Base-by-base conservation (phyloP, 2,329 filamentous ascomycete species). In the Trichoderma guizhouense region DNA sequence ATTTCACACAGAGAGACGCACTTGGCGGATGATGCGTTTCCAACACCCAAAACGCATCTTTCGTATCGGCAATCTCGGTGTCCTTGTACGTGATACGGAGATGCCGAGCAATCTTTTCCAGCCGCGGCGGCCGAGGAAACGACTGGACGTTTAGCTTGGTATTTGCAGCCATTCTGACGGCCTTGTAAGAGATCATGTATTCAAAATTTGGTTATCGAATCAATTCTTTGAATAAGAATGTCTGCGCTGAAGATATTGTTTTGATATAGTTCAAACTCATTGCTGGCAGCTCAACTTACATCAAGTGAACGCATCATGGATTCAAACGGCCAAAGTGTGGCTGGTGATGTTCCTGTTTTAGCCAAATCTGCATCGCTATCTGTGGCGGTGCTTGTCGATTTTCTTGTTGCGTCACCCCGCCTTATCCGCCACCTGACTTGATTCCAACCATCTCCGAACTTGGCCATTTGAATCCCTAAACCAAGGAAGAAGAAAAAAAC, bases 11-110 rank as follows among this genome's bases (percentile, higher is more conserved):
- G 30, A 24, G 15, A 21, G 15, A 81, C 82, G 62, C 76, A 88
- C 86, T 90, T 6, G 89, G 89, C 39, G 89, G 87, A 75, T 90
- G 88, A 74, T 88, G 87, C 21, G 88, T 90, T 78, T 91, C 88
- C 39, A 91, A 81, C 5, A 89, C 88, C 88, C 89, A 90, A 77
- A 86, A 90, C 3, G 85, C 87, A 60, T 87, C 83, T 69, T 81
- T 85, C 7, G 89, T 90, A 57, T 90, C 87, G 12, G 87, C 89
- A 73, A 91, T 85, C 63, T 84, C 80, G 60, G 85, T 80, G 24
- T 84, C 86, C 30, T 85, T 82, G 83, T 86, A 90, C 77, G 84
- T 87, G 73, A 91, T 84, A 74, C 85, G 83, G 61, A 91, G 79
- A 76, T 89, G 87, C 64, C 86, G 82, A 3, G 83, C 77, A 6